Evolutionary conservation across 768 basidiomycete species (phyloP).

Genomic region (Lanmaoa pseudosensibilis): DNA sequence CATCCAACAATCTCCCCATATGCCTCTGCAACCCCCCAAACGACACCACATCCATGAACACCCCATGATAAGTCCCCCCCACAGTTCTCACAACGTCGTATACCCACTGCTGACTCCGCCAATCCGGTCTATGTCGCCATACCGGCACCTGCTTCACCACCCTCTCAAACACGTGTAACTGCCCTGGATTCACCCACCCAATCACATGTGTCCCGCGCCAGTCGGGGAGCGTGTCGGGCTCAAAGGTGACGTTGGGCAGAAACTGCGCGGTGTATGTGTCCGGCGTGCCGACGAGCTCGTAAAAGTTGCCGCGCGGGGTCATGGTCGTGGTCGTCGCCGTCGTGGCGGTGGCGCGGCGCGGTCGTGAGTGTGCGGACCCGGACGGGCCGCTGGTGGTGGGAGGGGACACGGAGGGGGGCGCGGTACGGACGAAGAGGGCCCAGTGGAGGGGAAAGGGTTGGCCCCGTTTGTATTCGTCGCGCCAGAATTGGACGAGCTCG

Average conservation of each 20-base stretch:
- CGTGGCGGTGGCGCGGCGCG: neutral
- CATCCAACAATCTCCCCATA: constrained; percentile 30
- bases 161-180: constrained; percentile 17
- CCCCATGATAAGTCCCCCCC: neutral
- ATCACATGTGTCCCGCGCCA: constrained; percentile 30
- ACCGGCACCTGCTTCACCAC: constrained; percentile 15
- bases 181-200: constrained; percentile 19
- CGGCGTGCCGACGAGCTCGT: constrained; percentile 26
- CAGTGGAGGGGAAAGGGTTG: constrained; percentile 24
- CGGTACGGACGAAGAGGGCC: constrained; percentile 32
- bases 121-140: constrained; percentile 18
- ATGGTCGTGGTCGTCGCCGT: neutral
- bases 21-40: constrained; percentile 21
- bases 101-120: constrained; percentile 32
- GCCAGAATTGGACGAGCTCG: constrained; percentile 34
- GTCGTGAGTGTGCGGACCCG: neutral
- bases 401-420: neutral
- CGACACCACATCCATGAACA: constrained; percentile 15
- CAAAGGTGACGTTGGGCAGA: neutral
- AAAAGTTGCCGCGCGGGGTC: constrained; percentile 24
- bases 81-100: constrained; percentile 19
- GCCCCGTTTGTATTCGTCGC: constrained; percentile 8
- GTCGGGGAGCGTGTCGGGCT: constrained; percentile 10
- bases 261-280: constrained; percentile 28
- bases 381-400: neutral